Evolutionary conservation across 1,284 basidiomycete species (phyloP), one percentile per base, ranked within the genome.

Genomic region (Cutaneotrichosporon sp.): DNA sequence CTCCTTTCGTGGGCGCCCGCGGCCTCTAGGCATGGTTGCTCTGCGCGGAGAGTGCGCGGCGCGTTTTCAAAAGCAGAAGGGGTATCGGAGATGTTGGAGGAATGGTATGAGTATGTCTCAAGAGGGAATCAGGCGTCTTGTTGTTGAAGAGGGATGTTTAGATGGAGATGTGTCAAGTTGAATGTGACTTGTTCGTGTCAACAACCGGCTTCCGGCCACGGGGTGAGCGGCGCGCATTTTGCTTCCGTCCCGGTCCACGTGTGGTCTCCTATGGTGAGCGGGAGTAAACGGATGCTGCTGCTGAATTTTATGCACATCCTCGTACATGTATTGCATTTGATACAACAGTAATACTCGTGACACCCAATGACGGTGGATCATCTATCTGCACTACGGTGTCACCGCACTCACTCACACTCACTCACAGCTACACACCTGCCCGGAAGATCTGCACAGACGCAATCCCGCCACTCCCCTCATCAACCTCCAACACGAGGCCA

Each of bases 401-500:
- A 26, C 26, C 26, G 26, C 26, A 26, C 26, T 26, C 26, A 26
- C 26, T 26, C 26, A 26, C 26, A 26, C 26, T 26, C 26, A 26
- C 26, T 26, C 11, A 51, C 21, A n/a, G 22, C 49, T 50, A 26
- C 22, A 4, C 31, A 30, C 14, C 51, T 2, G 22, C 18, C 5
- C 42, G 13, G 59, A 65, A 78, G 5, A 81, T 66, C 59, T 79
- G 65, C 0, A 79, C 73, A 1, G 75, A 76, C 38, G 67, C 68
- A 16, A 81, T 75, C 0, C 76, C 90, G 1, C 88, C 90, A 21
- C 86, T 85, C 67, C 89, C 87, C 18, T 89, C 87, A 32, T 90
- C 89, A 72, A 93, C 90, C 40, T 79, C 77, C 14, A 92, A 80
- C 49, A 93, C 87, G 56, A 92, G 84, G 8, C 92, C 91, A 63